phyloP scores from a whole-genome alignment of 169 alveolate genomes.

The Plasmodium coatneyi region DNA sequence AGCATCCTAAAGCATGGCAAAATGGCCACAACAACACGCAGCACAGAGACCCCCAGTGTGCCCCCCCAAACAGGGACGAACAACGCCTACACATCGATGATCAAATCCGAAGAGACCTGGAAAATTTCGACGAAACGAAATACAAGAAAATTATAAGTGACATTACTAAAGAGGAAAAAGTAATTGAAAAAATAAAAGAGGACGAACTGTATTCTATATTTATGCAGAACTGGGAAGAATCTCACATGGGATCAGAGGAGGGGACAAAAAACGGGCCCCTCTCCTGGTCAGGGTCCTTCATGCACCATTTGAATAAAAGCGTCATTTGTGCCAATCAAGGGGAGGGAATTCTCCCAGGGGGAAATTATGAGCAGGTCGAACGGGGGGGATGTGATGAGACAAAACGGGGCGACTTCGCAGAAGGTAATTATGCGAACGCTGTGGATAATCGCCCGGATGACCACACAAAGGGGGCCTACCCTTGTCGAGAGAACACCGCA shows the following conservation, averaged over 20 bases:
- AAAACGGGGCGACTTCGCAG: background rate
- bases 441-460: background rate
- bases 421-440: background rate
- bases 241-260: background rate
- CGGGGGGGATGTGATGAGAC: background rate
- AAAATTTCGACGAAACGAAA: conserved; percentile 62
- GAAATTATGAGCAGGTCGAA: background rate
- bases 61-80: background rate
- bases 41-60: background rate
- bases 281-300: conserved; percentile 24
- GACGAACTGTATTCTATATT: conserved; percentile 73
- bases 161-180: conserved; percentile 65
- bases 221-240: conserved; percentile 74
- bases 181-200: conserved; percentile 69
- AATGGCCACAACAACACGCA: background rate
- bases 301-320: conserved; percentile 21
- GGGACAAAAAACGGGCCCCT: background rate
- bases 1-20: background rate
- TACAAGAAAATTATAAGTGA: conserved; percentile 60
- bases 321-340: background rate
- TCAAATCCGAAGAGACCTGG: conserved; percentile 36
- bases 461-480: background rate
- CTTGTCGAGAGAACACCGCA: background rate
- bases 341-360: background rate
- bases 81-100: background rate